phyloP scores from a whole-genome alignment of 768 basidiomycete species.

The Dacryopinax spathularia region DNA sequence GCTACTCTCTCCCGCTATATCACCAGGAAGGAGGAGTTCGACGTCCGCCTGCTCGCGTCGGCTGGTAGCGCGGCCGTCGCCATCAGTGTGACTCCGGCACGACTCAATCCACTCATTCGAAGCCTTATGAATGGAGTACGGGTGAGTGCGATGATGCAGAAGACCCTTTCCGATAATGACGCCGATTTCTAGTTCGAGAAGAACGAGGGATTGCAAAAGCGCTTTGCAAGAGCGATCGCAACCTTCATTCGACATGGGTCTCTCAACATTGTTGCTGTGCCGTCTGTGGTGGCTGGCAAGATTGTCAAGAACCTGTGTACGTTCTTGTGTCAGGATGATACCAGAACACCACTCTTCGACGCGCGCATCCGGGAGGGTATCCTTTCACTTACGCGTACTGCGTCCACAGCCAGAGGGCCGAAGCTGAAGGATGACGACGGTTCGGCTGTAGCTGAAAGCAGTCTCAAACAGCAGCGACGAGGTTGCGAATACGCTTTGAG shows the following conservation, averaged over 20 bases:
- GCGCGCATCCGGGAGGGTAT: constrained; percentile 45
- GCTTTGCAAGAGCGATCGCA: constrained; percentile 76
- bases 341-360: constrained; percentile 80
- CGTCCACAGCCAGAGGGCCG: constrained; percentile 22
- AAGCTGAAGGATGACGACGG: constrained; percentile 10
- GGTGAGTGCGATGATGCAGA: constrained; percentile 32
- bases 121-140: constrained; percentile 97
- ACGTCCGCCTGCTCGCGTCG: constrained; percentile 73
- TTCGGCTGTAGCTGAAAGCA: not conserved
- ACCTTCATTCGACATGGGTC: constrained; percentile 45
- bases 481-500: constrained; percentile 77
- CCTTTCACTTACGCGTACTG: constrained; percentile 45
- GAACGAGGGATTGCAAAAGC: constrained; percentile 72
- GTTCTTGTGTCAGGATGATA: constrained; percentile 84
- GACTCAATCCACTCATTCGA: constrained; percentile 91
- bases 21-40: constrained; percentile 71
- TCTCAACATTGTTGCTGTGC: not conserved
- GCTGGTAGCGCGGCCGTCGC: constrained; percentile 87
- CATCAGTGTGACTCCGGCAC: constrained; percentile 71
- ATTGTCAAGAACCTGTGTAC: constrained; percentile 95
- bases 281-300: constrained; percentile 40
- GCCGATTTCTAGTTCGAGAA: constrained; percentile 53
- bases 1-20: constrained; percentile 63
- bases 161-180: not conserved
- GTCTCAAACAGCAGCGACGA: constrained; percentile 53